Conservation (phyloP, 495 filamentous ascomycete species). For the Talaromyces adpressus region DNA sequence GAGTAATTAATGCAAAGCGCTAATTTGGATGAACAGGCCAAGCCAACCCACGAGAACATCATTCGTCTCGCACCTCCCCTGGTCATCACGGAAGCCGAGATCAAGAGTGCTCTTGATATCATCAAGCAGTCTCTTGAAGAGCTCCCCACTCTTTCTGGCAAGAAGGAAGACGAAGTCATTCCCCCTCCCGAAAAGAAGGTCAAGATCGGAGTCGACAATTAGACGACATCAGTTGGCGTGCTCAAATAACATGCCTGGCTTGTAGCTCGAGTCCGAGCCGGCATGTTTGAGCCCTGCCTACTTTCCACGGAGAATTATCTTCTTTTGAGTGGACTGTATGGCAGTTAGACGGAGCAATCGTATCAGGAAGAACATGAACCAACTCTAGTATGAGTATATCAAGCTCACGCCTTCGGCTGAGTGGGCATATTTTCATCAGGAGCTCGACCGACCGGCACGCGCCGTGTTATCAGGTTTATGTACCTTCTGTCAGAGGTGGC, state of each 20-base stretch:
- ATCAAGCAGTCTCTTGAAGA: slow-evolving; percentile 43
- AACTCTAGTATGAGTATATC: not conserved
- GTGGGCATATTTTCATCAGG: not conserved
- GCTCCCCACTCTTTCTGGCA: slow-evolving; percentile 41
- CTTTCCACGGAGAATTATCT: slow-evolving; percentile 16
- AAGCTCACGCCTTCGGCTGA: not conserved
- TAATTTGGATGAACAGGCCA: slow-evolving; percentile 52
- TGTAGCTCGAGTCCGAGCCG: slow-evolving; percentile 10
- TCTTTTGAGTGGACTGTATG: not conserved
- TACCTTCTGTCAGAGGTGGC: not conserved
- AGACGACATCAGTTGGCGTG: slow-evolving; percentile 15
- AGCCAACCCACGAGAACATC: slow-evolving; percentile 98
- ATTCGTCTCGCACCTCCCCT: slow-evolving; percentile 56
- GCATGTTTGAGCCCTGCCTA: slow-evolving; percentile 8
- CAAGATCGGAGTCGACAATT: slow-evolving; percentile 43
- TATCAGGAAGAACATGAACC: not conserved
- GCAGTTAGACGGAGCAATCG: slow-evolving; percentile 1
- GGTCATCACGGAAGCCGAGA: slow-evolving; percentile 51
- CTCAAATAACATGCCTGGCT: slow-evolving; percentile 6
- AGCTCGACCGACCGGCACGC: not conserved
- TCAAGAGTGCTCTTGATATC: slow-evolving; percentile 40
- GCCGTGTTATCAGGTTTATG: not conserved
- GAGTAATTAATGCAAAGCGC: not conserved
- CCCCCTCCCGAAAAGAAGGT: slow-evolving; percentile 45
- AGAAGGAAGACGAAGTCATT: slow-evolving; percentile 38